Evolutionary conservation across 2,329 filamentous ascomycete genomes (phyloP).

Genomic region (Coniella vitis): DNA sequence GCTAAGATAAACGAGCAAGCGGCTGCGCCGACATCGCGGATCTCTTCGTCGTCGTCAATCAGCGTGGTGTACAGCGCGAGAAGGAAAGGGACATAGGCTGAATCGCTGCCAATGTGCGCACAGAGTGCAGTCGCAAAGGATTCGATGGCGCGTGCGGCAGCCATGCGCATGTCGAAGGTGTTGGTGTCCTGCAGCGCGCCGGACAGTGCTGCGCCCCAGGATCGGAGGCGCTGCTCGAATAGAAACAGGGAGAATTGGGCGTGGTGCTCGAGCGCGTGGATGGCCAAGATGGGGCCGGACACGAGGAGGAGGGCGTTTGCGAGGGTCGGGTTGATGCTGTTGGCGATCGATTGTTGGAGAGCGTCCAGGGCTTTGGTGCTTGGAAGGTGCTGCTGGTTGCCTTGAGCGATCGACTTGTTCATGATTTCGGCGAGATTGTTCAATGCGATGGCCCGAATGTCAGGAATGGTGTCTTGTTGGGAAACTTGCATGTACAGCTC

Average conservation of each 20-base stretch:
- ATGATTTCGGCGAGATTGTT: slow-evolving; percentile 40
- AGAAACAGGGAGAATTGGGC: slow-evolving; percentile 13
- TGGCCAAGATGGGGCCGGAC: slow-evolving; percentile 41
- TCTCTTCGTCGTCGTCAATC: slow-evolving; percentile 88
- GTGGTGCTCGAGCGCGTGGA: slow-evolving; percentile 18
- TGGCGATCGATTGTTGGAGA: slow-evolving; percentile 27
- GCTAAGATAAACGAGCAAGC: slow-evolving; percentile 6
- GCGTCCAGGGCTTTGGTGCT: slow-evolving; percentile 28
- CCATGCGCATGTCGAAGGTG: slow-evolving; percentile 58
- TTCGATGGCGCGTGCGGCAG: slow-evolving; percentile 48
- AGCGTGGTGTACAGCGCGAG: slow-evolving; percentile 68
- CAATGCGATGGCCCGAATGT: slow-evolving; percentile 41
- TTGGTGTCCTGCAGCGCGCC: slow-evolving; percentile 42
- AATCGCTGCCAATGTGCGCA: slow-evolving; percentile 21
- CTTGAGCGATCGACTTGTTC: slow-evolving; percentile 30
- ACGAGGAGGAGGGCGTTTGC: slow-evolving; percentile 42
- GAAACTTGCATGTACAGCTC: slow-evolving; percentile 37
- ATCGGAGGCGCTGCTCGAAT: slow-evolving; percentile 20
- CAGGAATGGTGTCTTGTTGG: slow-evolving; percentile 30
- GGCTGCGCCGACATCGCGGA: slow-evolving; percentile 30
- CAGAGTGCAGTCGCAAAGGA: slow-evolving; percentile 37
- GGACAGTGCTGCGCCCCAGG: slow-evolving; percentile 45
- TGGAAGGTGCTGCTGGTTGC: slow-evolving; percentile 25
- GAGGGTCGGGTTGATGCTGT: slow-evolving; percentile 40
- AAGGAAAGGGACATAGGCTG: slow-evolving; percentile 46